Evolutionary conservation across 225 moss, liverwort and hornwort species (phyloP).

Genomic region (Marchantia paleacea): DNA sequence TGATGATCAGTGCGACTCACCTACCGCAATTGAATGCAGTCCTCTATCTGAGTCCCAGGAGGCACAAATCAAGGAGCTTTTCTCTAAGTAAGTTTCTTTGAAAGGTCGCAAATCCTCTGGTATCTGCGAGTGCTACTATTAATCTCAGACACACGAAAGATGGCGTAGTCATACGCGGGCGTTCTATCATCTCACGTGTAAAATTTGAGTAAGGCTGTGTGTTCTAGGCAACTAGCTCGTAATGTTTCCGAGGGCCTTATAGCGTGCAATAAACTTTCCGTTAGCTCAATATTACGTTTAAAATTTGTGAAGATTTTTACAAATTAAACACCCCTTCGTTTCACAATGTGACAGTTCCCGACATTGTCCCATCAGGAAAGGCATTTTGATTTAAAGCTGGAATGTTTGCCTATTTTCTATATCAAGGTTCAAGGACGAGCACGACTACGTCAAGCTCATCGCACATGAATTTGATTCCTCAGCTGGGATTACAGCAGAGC

Average conservation of each 20-base stretch:
- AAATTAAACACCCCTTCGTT: too few relatives aligned
- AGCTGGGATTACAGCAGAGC: conserved; percentile 27
- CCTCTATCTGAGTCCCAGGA: conserved; percentile 61
- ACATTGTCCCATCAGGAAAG: too few relatives aligned
- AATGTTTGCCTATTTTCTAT: not conserved
- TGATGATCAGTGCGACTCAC: conserved; percentile 7
- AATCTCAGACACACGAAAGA: not conserved
- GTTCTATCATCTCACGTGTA: not conserved
- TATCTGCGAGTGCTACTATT: not conserved
- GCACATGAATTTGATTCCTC: conserved; percentile 33
- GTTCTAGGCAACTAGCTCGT: not conserved
- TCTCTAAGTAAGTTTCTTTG: conserved; percentile 46
- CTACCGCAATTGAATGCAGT: conserved; percentile 21
- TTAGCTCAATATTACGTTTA: too few relatives aligned
- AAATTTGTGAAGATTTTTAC: too few relatives aligned
- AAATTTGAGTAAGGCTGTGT: not conserved
- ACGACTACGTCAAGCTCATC: conserved; percentile 47
- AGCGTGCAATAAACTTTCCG: too few relatives aligned
- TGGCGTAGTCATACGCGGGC: not conserved
- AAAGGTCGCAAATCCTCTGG: not conserved
- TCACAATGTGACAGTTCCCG: too few relatives aligned
- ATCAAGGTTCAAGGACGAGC: conserved; percentile 58
- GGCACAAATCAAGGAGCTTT: conserved; percentile 60
- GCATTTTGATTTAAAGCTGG: not conserved
- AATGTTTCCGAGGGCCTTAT: too few relatives aligned